A percentile compares a stretch with the other conserved stretches of the same genome.
These are phyloP conservation scores for Leccinum subtestaceum DNA, from an alignment of 768 basidiomycete genomes.

Conservation along the genomic window DNA sequence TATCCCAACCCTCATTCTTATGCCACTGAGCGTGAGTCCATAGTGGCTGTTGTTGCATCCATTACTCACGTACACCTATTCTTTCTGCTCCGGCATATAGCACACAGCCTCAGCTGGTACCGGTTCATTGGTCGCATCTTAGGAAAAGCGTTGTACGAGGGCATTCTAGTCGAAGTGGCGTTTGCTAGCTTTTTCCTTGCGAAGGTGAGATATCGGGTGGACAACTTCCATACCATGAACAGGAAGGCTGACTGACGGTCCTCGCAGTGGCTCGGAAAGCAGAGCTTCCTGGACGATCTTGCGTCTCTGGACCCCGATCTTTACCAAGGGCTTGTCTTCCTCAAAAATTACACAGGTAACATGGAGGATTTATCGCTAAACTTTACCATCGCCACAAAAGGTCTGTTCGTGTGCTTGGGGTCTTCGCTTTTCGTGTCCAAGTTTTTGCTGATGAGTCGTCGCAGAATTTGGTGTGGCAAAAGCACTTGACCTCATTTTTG, in stretches of 20 bases:
- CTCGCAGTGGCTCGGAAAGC: conserved; percentile 84
- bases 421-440: neutral
- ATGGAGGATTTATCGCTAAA: conserved; percentile 87
- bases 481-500: conserved; percentile 73
- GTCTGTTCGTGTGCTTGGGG: conserved; percentile 39
- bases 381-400: conserved; percentile 85
- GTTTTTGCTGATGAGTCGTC: neutral
- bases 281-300: conserved; percentile 91
- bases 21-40: conserved; percentile 73
- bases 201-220: conserved; percentile 48
- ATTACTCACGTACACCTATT: neutral
- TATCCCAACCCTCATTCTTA: conserved; percentile 94
- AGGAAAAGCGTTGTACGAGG: conserved; percentile 95
- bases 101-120: conserved; percentile 88
- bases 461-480: conserved; percentile 80
- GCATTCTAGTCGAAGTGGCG: conserved; percentile 90
- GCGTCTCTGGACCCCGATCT: conserved; percentile 88
- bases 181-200: conserved; percentile 95
- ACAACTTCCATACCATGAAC: neutral
- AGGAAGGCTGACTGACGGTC: conserved; percentile 1
- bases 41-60: neutral
- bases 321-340: conserved; percentile 86
- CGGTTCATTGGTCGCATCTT: conserved; percentile 90
- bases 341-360: conserved; percentile 88
- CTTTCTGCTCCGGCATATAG: conserved; percentile 35